Evolutionary conservation across 495 filamentous ascomycete species (phyloP).

Genomic region (Lindgomyces ingoldianus): DNA sequence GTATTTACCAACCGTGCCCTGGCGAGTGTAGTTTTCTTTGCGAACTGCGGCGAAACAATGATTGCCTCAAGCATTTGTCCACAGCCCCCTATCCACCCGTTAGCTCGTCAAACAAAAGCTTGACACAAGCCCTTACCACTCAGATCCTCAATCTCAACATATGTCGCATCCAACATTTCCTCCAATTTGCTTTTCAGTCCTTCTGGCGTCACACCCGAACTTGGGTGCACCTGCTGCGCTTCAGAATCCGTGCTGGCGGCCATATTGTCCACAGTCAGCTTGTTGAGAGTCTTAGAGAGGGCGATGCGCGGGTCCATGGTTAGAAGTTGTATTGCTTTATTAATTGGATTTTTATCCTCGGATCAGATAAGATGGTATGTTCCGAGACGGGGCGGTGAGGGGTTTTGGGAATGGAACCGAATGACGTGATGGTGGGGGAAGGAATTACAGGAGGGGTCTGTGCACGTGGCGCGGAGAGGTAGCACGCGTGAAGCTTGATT

Average conservation of each 20-base stretch:
- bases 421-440: slow-evolving; percentile 7
- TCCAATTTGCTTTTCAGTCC: slow-evolving; percentile 68
- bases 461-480: no score
- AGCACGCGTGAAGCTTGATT: no score
- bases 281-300: slow-evolving; percentile 31
- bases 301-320: slow-evolving; percentile 25
- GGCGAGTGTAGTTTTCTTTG: slow-evolving; percentile 81
- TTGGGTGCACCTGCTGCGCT: slow-evolving; percentile 45
- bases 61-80: slow-evolving; percentile 92
- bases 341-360: slow-evolving; percentile 14
- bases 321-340: background rate
- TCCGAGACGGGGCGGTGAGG: background rate
- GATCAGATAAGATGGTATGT: slow-evolving; percentile 34
- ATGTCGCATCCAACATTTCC: slow-evolving; percentile 71
- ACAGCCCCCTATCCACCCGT: slow-evolving; percentile 72
- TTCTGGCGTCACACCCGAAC: slow-evolving; percentile 67
- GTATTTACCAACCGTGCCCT: slow-evolving; percentile 88
- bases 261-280: slow-evolving; percentile 29
- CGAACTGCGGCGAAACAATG: slow-evolving; percentile 86
- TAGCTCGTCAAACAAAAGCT: background rate
- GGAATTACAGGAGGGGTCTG: no score
- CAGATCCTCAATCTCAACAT: slow-evolving; percentile 91
- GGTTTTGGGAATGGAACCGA: background rate
- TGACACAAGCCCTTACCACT: slow-evolving; percentile 63
- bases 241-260: slow-evolving; percentile 48